Base-by-base conservation (phyloP, 345 rosid species). In the Abelmoschus esculentus region DNA sequence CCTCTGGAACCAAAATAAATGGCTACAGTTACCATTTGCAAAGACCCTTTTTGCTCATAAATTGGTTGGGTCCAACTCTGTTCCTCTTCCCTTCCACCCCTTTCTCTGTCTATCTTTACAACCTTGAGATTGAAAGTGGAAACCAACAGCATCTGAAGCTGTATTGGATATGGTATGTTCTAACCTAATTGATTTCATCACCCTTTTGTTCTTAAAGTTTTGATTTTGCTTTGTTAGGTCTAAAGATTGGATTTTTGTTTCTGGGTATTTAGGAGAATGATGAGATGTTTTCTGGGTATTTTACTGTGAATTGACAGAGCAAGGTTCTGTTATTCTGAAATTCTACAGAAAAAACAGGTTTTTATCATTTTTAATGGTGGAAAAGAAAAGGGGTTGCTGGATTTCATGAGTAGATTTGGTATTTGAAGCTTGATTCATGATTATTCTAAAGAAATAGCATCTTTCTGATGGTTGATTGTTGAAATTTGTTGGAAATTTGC, bases 111-210 rank as follows among this genome's bases (percentile, higher is more conserved):
- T 54, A 3, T 36, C 50, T 10, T 14, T 38, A 32, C 12, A 64
- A 44, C 18, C n/a, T 4, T 9, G 17, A 31, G 42, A 12, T 47
- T 47, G 52, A 12, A 22, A 22, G 26, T 22, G 26, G 26, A 22
- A 38, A 67, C 76, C 49, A 66, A 42, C 34, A 49, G 71, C 69
- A 46, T 68, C 73, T 54, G 52, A 42, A 71, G 54, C 76, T 52
- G 36, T 74, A 63, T 75, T 70, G 68, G 71, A 50, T 73, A 67
- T 72, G 72, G 85, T 86, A 55, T 73, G 75, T 61, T 47, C 28
- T 56, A 62, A 14, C 28, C 8, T 36, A 5, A 5, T 40, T n/a
- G 15, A 29, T 57, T 7, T 38, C 38, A 7, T 47, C 22, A 9
- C 49, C 18, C 38, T 9, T 5, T 26, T 18, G 1, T 38, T 40